Conservation (phyloP, 2,329 filamentous ascomycete genomes). For the Colletotrichum orbiculare region DNA sequence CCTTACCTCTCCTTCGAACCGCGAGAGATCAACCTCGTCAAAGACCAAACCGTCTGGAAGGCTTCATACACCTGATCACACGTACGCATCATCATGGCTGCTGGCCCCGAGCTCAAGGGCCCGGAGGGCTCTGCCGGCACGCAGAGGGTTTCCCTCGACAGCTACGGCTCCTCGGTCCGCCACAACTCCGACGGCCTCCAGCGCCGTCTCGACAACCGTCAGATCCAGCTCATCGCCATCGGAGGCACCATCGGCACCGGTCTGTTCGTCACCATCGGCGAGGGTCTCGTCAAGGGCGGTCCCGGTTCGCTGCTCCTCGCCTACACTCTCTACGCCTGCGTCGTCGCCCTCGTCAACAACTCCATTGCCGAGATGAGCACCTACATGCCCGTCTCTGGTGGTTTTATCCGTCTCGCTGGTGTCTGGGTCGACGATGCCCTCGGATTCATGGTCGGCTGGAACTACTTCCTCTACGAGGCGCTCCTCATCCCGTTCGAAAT, state of each 20-base stretch:
- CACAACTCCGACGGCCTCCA: slow-evolving; percentile 45
- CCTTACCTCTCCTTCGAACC: too few relatives aligned
- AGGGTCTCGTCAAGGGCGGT: slow-evolving; percentile 42
- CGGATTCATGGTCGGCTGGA: slow-evolving; percentile 67
- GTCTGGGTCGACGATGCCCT: slow-evolving; percentile 66
- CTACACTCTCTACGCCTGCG: slow-evolving; percentile 35
- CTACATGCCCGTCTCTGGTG: slow-evolving; percentile 43
- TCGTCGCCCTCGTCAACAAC: slow-evolving; percentile 56
- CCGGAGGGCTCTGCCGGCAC: slow-evolving; percentile 17
- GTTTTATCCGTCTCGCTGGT: slow-evolving; percentile 29
- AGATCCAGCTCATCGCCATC: slow-evolving; percentile 60
- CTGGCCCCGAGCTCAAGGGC: slow-evolving; percentile 26
- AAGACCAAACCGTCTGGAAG: too few relatives aligned
- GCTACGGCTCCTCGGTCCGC: slow-evolving; percentile 35
- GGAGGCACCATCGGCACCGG: slow-evolving; percentile 60
- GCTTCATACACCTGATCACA: background rate
- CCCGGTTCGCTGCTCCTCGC: slow-evolving; percentile 33
- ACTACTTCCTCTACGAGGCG: slow-evolving; percentile 66
- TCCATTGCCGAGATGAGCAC: slow-evolving; percentile 44
- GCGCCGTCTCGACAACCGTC: slow-evolving; percentile 46
- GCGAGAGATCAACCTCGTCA: too few relatives aligned
- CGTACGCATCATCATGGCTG: slow-evolving; percentile 9
- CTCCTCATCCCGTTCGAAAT: slow-evolving; percentile 53
- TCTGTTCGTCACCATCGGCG: slow-evolving; percentile 60
- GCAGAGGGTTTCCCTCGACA: slow-evolving; percentile 27